phyloP scores from a whole-genome alignment of 805 yeast species.

The Monosporozyma aerobia region DNA sequence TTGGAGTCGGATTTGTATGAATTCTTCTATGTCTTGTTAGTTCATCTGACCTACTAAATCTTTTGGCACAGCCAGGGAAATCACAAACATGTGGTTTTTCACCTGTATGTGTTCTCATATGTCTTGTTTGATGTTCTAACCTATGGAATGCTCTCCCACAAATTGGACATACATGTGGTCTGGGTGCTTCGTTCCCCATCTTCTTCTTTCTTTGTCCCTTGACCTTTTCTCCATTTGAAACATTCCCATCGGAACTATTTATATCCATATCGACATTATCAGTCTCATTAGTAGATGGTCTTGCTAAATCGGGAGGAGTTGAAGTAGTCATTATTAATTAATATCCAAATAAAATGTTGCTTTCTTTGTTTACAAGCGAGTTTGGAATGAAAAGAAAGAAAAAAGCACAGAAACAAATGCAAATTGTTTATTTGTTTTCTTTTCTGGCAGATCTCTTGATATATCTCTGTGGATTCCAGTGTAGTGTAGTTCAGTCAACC shows the following conservation, averaged over 20 bases:
- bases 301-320: background rate
- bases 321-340: background rate
- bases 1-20: slow-evolving; percentile 62
- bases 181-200: slow-evolving; percentile 22
- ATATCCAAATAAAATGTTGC: too few species aligned
- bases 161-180: slow-evolving; percentile 67
- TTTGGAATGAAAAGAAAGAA: background rate
- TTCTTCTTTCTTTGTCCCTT: slow-evolving; percentile 1
- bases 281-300: background rate
- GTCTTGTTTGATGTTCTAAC: slow-evolving; percentile 70
- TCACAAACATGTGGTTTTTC: slow-evolving; percentile 74
- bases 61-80: slow-evolving; percentile 60
- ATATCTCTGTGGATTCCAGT: too few species aligned
- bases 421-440: too few species aligned
- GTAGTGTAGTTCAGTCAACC: too few species aligned
- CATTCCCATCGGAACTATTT: background rate
- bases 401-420: background rate
- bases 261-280: background rate
- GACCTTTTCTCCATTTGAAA: background rate
- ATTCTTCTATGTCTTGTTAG: slow-evolving; percentile 64
- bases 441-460: too few species aligned
- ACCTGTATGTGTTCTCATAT: slow-evolving; percentile 72
- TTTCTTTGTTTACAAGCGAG: background rate
- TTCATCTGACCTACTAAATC: slow-evolving; percentile 64
- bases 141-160: slow-evolving; percentile 70